Conservation (phyloP, 1,284 basidiomycete species). For the Takashimella tepidaria region DNA sequence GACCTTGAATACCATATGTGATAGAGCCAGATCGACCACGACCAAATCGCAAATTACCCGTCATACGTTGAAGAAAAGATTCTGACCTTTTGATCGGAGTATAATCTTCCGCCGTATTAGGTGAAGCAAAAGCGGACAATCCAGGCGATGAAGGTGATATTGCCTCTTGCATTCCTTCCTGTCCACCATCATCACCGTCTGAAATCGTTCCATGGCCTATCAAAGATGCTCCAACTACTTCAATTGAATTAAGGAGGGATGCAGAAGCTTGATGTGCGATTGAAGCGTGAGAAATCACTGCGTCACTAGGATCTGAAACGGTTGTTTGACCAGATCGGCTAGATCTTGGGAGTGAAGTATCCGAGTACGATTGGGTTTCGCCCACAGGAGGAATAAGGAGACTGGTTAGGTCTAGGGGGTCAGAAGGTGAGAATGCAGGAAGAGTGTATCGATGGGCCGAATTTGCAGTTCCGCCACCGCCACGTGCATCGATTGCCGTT, state of each 20-base stretch:
- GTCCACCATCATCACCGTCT: background rate
- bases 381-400: constrained; percentile 10
- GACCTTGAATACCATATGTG: background rate
- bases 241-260: constrained; percentile 10
- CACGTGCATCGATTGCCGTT: constrained; percentile 1
- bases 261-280: constrained; percentile 9
- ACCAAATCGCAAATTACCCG: constrained; percentile 6
- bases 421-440: constrained; percentile 14
- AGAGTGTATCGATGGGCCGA: constrained; percentile 1
- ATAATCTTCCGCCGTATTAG: constrained; percentile 13
- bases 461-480: background rate
- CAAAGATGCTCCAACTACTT: background rate
- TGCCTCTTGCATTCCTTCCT: background rate
- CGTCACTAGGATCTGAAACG: constrained; percentile 9
- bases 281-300: constrained; percentile 21
- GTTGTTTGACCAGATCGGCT: constrained; percentile 14
- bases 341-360: constrained; percentile 16
- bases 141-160: background rate
- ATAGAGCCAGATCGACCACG: background rate
- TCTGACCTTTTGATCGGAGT: constrained; percentile 29
- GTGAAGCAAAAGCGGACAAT: background rate
- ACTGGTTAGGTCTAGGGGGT: constrained; percentile 21
- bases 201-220: no score
- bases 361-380: constrained; percentile 6
- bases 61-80: constrained; percentile 34